Conservation (phyloP, 306 rosid genomes). For the Pyrus betulifolia region DNA sequence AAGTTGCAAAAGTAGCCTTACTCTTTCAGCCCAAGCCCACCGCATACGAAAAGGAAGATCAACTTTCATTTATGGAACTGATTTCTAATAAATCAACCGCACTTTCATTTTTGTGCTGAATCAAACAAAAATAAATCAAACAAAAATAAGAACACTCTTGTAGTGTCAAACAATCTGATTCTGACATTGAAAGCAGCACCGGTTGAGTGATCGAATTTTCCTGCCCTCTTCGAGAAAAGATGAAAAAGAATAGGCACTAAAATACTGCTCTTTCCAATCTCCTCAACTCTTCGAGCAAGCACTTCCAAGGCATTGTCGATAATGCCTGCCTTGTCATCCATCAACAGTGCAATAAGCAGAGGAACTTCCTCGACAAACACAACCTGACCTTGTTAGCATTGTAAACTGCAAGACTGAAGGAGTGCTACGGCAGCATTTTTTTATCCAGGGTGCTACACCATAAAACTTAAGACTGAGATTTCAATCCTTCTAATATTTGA, state of each 20-base stretch:
- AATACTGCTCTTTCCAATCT: slow-evolving; percentile 54
- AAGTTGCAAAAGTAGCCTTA: no score
- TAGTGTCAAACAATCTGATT: slow-evolving; percentile 27
- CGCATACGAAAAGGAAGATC: neutral
- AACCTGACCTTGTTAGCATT: slow-evolving; percentile 52
- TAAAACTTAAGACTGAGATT: neutral
- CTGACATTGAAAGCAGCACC: slow-evolving; percentile 65
- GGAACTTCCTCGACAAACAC: slow-evolving; percentile 53
- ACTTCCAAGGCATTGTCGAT: slow-evolving; percentile 67
- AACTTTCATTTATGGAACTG: neutral
- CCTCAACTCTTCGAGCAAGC: slow-evolving; percentile 61
- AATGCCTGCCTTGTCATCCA: slow-evolving; percentile 73
- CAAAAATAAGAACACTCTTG: slow-evolving; percentile 14
- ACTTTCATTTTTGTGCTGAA: slow-evolving; percentile 17
- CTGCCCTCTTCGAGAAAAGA: slow-evolving; percentile 75
- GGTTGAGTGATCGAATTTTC: slow-evolving; percentile 69
- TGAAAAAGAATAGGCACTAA: slow-evolving; percentile 63
- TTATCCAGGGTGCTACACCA: slow-evolving; percentile 9
- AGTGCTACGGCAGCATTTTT: slow-evolving; percentile 73
- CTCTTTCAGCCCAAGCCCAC: neutral
- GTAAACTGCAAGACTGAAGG: slow-evolving; percentile 60
- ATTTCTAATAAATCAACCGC: slow-evolving; percentile 6
- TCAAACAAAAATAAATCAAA: slow-evolving; percentile 32
- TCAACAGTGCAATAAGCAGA: slow-evolving; percentile 52
- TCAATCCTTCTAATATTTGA: no score